Evolutionary conservation across 345 rosid species (phyloP).

Genomic region (Murraya koenigii): DNA sequence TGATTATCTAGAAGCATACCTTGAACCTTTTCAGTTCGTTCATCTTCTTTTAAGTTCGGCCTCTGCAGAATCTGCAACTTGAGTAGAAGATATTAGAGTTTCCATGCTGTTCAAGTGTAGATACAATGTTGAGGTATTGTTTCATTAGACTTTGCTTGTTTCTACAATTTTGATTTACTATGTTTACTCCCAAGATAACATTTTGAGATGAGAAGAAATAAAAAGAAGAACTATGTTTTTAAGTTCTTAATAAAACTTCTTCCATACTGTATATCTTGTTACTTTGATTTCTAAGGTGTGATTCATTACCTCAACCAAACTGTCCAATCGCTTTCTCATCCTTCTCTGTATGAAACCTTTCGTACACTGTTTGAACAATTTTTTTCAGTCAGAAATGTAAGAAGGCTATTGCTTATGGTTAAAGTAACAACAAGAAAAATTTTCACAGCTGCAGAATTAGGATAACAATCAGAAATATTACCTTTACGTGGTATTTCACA

Average conservation of each 20-base stretch:
- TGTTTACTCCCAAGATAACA: background rate
- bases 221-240: background rate
- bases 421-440: background rate
- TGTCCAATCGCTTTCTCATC: constrained; percentile 69
- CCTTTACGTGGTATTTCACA: constrained; percentile 83
- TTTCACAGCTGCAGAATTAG: background rate
- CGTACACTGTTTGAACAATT: constrained; percentile 49
- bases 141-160: background rate
- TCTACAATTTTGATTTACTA: constrained; percentile 3
- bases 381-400: constrained; percentile 15
- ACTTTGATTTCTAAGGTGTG: constrained; percentile 4
- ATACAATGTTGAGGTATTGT: background rate
- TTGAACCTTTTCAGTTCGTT: constrained; percentile 28
- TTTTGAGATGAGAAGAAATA: background rate
- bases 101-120: background rate
- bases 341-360: constrained; percentile 84
- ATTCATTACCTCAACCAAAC: constrained; percentile 67
- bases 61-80: constrained; percentile 54
- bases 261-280: background rate
- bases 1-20: constrained; percentile 34
- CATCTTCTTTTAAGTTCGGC: constrained; percentile 38
- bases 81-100: constrained; percentile 16
- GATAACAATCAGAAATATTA: constrained; percentile 17
- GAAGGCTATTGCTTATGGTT: background rate
- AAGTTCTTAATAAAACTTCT: background rate